A percentile compares a stretch with the other conserved stretches of the same genome.
phyloP scores from a whole-genome alignment of 768 basidiomycete species.

The Lactarius akahatsu region DNA sequence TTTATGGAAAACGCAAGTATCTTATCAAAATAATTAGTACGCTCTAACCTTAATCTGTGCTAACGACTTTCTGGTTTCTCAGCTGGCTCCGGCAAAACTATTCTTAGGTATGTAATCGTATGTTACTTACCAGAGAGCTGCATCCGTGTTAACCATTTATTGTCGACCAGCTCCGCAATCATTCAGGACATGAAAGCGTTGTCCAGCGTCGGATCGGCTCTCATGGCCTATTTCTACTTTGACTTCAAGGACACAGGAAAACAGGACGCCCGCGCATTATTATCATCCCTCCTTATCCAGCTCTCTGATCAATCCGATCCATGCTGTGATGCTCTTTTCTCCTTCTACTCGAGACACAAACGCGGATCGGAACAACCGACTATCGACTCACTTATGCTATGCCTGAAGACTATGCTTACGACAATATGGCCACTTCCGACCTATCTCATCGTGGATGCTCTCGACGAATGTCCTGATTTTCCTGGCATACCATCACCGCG shows the following conservation, averaged over 20 bases:
- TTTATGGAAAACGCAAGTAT: background rate
- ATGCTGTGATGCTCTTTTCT: background rate
- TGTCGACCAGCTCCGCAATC: background rate
- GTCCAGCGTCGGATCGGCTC: background rate
- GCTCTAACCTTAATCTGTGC: background rate
- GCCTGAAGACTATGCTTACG: background rate
- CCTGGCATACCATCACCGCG: background rate
- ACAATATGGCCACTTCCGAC: background rate
- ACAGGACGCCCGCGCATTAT: background rate
- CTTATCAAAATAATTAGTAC: background rate
- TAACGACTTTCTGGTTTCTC: background rate
- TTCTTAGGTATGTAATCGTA: background rate
- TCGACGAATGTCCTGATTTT: background rate
- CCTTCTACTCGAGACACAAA: background rate
- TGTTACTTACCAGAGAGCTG: background rate
- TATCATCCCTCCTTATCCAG: background rate
- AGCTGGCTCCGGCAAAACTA: background rate
- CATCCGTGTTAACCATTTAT: background rate
- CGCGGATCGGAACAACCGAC: background rate
- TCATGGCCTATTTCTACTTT: background rate
- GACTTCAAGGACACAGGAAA: background rate
- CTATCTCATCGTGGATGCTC: background rate
- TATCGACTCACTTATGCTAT: background rate
- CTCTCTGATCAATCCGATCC: background rate
- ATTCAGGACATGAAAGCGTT: background rate